phyloP scores from a whole-genome alignment of 176 grass and related monocot species.

The Areca catechu region DNA sequence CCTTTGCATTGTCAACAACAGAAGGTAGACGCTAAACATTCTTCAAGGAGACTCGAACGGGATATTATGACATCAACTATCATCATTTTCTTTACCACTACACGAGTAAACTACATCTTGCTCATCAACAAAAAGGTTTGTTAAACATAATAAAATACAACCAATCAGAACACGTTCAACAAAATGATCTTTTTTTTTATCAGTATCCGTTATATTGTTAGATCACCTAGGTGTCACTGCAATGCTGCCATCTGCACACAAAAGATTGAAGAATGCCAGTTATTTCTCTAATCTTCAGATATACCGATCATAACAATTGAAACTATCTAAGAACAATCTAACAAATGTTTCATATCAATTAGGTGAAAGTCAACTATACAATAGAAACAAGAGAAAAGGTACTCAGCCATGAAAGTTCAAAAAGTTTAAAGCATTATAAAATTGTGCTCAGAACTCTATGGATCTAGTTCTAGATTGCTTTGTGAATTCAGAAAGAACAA shows the following conservation, averaged over 20 bases:
- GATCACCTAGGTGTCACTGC: conserved; percentile 40
- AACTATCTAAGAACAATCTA: too few relatives aligned
- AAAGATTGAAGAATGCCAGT: neutral
- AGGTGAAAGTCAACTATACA: too few relatives aligned
- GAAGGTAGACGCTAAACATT: too few relatives aligned
- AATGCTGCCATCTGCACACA: conserved; percentile 38
- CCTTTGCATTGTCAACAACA: too few relatives aligned
- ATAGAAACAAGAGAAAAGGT: too few relatives aligned
- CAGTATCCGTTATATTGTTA: conserved; percentile 71
- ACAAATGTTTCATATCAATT: too few relatives aligned
- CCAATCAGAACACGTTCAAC: conserved; percentile 21
- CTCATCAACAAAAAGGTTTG: conserved; percentile 29
- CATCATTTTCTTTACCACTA: conserved; percentile 1
- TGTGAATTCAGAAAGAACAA: too few relatives aligned
- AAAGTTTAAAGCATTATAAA: too few relatives aligned
- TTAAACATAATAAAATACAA: conserved; percentile 27
- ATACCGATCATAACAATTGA: too few relatives aligned
- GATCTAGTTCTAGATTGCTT: too few relatives aligned
- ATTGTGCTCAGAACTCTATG: too few relatives aligned
- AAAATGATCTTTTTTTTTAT: conserved; percentile 34
- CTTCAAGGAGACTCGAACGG: neutral
- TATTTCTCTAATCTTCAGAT: neutral
- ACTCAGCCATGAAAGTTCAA: too few relatives aligned
- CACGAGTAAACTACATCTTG: conserved; percentile 41
- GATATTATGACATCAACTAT: neutral